Evolutionary conservation across 768 basidiomycete species (phyloP), one percentile per base, ranked within the genome.

Genomic region (Amanita subjunquillea): DNA sequence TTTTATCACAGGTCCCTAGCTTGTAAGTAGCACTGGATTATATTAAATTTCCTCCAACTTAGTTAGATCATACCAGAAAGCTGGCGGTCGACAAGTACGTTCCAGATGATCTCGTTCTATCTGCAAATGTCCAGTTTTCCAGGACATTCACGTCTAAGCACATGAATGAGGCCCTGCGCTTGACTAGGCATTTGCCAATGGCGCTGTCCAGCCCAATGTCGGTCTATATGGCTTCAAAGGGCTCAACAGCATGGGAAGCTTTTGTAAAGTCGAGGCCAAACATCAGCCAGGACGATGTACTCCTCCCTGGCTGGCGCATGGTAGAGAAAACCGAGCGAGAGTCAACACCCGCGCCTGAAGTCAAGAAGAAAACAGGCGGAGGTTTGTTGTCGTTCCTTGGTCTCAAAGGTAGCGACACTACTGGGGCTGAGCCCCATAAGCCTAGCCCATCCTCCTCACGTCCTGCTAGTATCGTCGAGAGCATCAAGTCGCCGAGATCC

Each of bases 361-460:
- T 64, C n/a, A 73, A 72, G 52, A 85, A 76, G 65, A 86, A 78
- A 62, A 40, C 72, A 12, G 65, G 66, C 22, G 71, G 79, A 6
- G 76, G 84, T 8, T 60, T 90, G n/a, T 69, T 90, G 36, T 88
- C 87, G 4, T 87, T 91, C 63, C 86, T 84, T 71, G 76, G 77
- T 22, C 73, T 85, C 43, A 69, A 61, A 50, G 51, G 56, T 17
- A 59, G 59, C 20, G 62, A 60, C 7, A 43, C 54, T 20, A 47
- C 34, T 39, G 34, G 10, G 4, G 57, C 47, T 46, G 53, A 58
- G 30, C 60, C 64, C n/a, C 65, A 61, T 41, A 55, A 40, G 27
- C n/a, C 32, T 13, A 43, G 30, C 30, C 17, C 53, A 8, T 50
- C 53, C 15, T 29, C 56, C 3, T 37, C 55, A 17, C 51, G 51